These are phyloP conservation scores for Magnolia officinalis DNA, from an alignment of 164 flowering plant species.

Conservation along the genomic window DNA sequence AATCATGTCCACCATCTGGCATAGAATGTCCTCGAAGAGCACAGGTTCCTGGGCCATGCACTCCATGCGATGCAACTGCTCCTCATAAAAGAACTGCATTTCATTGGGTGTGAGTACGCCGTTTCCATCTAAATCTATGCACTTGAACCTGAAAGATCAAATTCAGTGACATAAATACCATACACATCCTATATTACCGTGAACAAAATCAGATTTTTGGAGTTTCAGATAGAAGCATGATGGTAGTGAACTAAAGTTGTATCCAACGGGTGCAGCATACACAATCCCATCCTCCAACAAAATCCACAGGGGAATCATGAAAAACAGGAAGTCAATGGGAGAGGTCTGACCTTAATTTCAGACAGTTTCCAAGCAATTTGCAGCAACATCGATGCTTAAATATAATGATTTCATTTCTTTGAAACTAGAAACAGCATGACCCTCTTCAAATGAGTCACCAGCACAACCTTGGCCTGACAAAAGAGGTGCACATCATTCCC, in stretches of 20 bases:
- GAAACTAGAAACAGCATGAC: too few species aligned
- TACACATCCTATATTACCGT: not conserved
- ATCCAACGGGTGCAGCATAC: too few species aligned
- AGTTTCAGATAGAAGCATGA: not conserved
- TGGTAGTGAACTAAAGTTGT: not conserved
- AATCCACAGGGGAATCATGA: too few species aligned
- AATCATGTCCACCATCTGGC: slow-evolving; percentile 98
- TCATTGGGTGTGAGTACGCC: slow-evolving; percentile 84
- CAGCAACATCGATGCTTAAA: too few species aligned
- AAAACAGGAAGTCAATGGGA: too few species aligned
- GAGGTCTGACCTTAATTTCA: too few species aligned
- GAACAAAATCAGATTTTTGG: not conserved
- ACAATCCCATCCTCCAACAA: too few species aligned
- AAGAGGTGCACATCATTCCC: too few species aligned
- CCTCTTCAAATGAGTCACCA: too few species aligned
- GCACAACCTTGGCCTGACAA: too few species aligned
- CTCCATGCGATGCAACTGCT: slow-evolving; percentile 97
- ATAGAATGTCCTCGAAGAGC: slow-evolving; percentile 88
- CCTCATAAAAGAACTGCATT: slow-evolving; percentile 96
- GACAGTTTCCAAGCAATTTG: too few species aligned
- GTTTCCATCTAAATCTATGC: slow-evolving; percentile 96
- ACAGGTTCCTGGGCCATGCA: slow-evolving; percentile 98
- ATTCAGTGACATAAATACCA: not conserved
- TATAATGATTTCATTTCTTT: too few species aligned
- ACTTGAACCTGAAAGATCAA: slow-evolving; percentile 71